These are phyloP conservation scores for Aspergillus asperescens DNA, from an alignment of 495 filamentous ascomycete species.

Conservation along the genomic window DNA sequence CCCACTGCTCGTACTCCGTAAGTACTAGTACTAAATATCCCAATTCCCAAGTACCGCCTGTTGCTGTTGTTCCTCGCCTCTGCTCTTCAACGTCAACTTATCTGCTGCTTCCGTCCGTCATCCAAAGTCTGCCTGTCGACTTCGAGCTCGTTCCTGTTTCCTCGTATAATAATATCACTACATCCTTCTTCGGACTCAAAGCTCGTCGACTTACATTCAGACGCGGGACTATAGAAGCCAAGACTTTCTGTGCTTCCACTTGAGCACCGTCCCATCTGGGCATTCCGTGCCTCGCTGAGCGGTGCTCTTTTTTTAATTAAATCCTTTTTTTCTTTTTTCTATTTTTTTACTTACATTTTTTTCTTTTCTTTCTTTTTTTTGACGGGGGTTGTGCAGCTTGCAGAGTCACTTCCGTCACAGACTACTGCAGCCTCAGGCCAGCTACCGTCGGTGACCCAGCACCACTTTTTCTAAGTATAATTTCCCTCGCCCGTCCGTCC, in stretches of 20 bases:
- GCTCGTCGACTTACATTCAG: no score
- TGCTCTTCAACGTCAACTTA: neutral
- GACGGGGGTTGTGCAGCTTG: neutral
- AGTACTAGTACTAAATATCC: no score
- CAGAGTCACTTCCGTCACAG: slow-evolving; percentile 33
- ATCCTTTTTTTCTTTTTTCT: slow-evolving; percentile 9
- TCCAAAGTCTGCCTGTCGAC: no score
- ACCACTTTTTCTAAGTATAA: slow-evolving; percentile 25
- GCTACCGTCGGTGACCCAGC: slow-evolving; percentile 18
- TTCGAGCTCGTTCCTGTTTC: no score
- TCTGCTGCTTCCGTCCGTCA: no score
- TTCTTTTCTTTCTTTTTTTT: slow-evolving; percentile 1
- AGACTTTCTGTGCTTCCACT: slow-evolving; percentile 14
- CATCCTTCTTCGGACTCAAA: no score
- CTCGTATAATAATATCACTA: neutral
- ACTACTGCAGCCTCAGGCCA: slow-evolving; percentile 32
- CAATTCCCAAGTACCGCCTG: neutral
- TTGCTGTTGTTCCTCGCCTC: neutral
- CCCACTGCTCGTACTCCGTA: no score
- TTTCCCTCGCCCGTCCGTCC: slow-evolving; percentile 12
- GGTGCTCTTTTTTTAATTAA: slow-evolving; percentile 14
- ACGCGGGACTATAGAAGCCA: slow-evolving; percentile 9
- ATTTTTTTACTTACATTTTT: slow-evolving; percentile 14
- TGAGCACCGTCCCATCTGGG: slow-evolving; percentile 19
- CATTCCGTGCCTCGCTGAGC: slow-evolving; percentile 27